Evolutionary conservation across 1,139 yeast species (phyloP).

Genomic region (Taiozyma sp.): DNA sequence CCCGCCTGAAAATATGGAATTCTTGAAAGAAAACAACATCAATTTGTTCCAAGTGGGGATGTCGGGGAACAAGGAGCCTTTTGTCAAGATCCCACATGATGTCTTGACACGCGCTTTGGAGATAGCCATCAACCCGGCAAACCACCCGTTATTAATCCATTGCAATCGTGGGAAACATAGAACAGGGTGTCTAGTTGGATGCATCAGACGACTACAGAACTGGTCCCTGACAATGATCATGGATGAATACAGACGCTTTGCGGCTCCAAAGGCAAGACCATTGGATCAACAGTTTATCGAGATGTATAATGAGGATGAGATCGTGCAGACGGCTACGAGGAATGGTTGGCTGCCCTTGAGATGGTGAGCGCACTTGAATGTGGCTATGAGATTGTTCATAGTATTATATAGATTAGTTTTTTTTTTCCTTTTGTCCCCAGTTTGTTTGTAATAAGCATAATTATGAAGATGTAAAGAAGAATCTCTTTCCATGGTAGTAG

Average conservation of each 20-base stretch:
- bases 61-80: conserved; percentile 95
- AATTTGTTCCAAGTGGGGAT: conserved; percentile 82
- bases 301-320: conserved; percentile 65
- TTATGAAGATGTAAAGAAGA: conserved; percentile 26
- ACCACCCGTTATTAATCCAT: conserved; percentile 89
- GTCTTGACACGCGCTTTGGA: conserved; percentile 77
- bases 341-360: conserved; percentile 59
- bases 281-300: conserved; percentile 95
- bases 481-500: conserved; percentile 64
- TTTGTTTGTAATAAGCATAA: not conserved
- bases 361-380: conserved; percentile 40
- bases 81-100: conserved; percentile 76
- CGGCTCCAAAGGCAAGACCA: conserved; percentile 92
- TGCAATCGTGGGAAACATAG: conserved; percentile 96
- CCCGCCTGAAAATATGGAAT: conserved; percentile 69
- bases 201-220: conserved; percentile 77
- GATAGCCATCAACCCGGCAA: conserved; percentile 74
- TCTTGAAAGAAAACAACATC: conserved; percentile 57
- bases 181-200: conserved; percentile 94
- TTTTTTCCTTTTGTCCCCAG: not conserved
- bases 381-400: no score
- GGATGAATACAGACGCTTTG: conserved; percentile 91
- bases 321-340: conserved; percentile 46
- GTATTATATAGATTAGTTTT: not conserved
- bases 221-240: conserved; percentile 94